These are phyloP conservation scores for Pseudopediastrum boryanum DNA, from an alignment of 139 green algal species.

Conservation along the genomic window DNA sequence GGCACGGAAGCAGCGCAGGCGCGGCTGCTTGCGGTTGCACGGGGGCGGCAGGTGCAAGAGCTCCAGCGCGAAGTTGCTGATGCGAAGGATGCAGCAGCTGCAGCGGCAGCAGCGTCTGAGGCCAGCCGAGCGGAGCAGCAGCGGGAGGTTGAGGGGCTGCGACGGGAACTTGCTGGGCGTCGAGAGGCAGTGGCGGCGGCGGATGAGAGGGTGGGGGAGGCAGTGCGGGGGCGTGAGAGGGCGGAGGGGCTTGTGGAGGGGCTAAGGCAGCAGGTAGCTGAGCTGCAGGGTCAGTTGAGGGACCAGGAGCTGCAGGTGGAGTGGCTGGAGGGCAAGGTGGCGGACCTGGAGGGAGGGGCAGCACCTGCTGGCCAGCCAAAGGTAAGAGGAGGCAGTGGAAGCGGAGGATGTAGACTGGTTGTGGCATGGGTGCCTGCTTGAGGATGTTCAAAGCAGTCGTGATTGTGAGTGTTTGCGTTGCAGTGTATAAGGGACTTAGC, in stretches of 20 bases:
- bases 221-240: neutral
- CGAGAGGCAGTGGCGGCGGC: constrained; percentile 34
- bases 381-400: constrained; percentile 12
- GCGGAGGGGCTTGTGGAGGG: constrained; percentile 8
- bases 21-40: constrained; percentile 38
- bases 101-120: constrained; percentile 29
- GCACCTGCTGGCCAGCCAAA: neutral
- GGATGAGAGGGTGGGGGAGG: constrained; percentile 36
- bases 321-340: constrained; percentile 49
- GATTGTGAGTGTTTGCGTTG: neutral
- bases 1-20: constrained; percentile 41
- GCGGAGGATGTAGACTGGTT: neutral
- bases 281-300: constrained; percentile 14
- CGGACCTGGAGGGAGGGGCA: constrained; percentile 48
- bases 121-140: constrained; percentile 15
- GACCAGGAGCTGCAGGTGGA: constrained; percentile 45
- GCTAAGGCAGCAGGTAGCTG: constrained; percentile 35
- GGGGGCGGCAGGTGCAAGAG: constrained; percentile 38
- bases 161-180: constrained; percentile 4
- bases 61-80: constrained; percentile 31
- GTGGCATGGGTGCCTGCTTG: too few species aligned
- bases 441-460: neutral
- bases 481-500: neutral
- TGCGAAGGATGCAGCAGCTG: constrained; percentile 1
- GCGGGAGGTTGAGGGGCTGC: constrained; percentile 25